phyloP scores from a whole-genome alignment of 108 stramenopile genomes.

The Cyclostephanos invisitatus region DNA sequence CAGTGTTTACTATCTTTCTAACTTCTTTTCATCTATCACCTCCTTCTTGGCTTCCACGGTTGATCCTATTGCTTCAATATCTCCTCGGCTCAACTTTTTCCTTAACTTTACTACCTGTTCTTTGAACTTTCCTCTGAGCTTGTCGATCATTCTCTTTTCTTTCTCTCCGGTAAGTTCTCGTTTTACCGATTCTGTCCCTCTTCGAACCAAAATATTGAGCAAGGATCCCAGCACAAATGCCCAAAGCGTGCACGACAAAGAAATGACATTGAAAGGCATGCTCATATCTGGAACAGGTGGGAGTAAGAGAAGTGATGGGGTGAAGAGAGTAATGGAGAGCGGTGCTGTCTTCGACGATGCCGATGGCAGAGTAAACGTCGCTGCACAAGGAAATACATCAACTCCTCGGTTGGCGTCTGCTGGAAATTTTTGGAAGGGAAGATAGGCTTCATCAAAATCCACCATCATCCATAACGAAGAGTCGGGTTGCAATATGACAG shows the following conservation, averaged over 20 bases:
- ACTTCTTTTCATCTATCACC: background rate
- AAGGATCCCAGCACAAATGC: constrained; percentile 87
- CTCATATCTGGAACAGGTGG: constrained; percentile 92
- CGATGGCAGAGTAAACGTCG: constrained; percentile 37
- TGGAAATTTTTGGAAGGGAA: constrained; percentile 77
- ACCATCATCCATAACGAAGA: constrained; percentile 58
- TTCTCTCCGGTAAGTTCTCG: constrained; percentile 53
- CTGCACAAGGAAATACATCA: constrained; percentile 65
- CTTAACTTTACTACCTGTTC: constrained; percentile 41
- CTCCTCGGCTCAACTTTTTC: constrained; percentile 13
- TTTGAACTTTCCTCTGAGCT: constrained; percentile 35
- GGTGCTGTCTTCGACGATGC: background rate
- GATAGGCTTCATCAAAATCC: constrained; percentile 70
- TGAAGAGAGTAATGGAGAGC: constrained; percentile 49
- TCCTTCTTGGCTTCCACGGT: constrained; percentile 8
- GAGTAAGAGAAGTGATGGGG: constrained; percentile 63
- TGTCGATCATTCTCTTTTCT: constrained; percentile 44
- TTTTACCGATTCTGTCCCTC: constrained; percentile 60
- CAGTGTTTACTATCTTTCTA: background rate
- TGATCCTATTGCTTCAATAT: constrained; percentile 1
- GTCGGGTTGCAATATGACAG: constrained; percentile 27
- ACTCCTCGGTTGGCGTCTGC: constrained; percentile 85
- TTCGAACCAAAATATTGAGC: constrained; percentile 78
- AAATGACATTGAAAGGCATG: constrained; percentile 96
- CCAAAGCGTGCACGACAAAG: constrained; percentile 81